These are phyloP conservation scores for Hirschfeldia incana DNA, from an alignment of 345 rosid species.

Conservation along the genomic window DNA sequence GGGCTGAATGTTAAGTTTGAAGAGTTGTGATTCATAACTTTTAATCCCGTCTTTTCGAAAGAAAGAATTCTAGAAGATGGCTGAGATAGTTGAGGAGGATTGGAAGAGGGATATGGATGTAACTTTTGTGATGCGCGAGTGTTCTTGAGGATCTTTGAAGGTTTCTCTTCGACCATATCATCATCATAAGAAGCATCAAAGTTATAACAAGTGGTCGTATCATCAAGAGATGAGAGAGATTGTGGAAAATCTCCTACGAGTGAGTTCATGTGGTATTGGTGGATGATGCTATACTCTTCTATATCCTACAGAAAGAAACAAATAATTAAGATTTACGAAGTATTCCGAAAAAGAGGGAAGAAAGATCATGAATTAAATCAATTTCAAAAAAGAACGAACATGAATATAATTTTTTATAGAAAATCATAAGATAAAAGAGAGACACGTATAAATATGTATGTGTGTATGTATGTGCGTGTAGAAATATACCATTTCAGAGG, in stretches of 20 bases:
- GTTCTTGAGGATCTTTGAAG: slow-evolving; percentile 28
- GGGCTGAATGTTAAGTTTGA: slow-evolving; percentile 14
- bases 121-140: not conserved
- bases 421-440: not conserved
- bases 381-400: not conserved
- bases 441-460: not conserved
- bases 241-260: slow-evolving; percentile 31
- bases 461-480: not conserved
- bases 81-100: not conserved
- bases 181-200: slow-evolving; percentile 12
- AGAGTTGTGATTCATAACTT: slow-evolving; percentile 4
- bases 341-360: not conserved
- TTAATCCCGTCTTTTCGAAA: slow-evolving; percentile 14
- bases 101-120: not conserved
- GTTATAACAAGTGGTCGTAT: not conserved
- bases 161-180: slow-evolving; percentile 10
- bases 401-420: not conserved
- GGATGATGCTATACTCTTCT: slow-evolving; percentile 31
- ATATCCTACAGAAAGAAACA: slow-evolving; percentile 18
- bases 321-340: not conserved
- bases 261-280: slow-evolving; percentile 34
- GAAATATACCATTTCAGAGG: not conserved
- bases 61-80: slow-evolving; percentile 25
- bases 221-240: slow-evolving; percentile 14
- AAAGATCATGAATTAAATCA: not conserved